Evolutionary conservation across 768 basidiomycete genomes (phyloP).

Genomic region (Podaxis sp.): DNA sequence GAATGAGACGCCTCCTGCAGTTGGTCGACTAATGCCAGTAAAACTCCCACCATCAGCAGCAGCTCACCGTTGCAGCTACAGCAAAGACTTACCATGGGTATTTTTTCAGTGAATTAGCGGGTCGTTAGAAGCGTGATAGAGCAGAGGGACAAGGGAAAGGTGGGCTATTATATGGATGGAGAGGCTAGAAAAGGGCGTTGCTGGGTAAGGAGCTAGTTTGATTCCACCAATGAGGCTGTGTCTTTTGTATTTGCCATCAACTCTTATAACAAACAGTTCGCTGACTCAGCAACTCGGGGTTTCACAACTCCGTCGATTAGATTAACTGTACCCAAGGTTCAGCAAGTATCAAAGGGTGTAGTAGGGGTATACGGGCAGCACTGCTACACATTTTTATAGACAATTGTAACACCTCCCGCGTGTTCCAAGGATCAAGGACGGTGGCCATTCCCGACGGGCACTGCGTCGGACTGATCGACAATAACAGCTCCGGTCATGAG

Average conservation of each 20-base stretch:
- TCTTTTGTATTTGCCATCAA: slow-evolving; percentile 7
- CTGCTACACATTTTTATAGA: background rate
- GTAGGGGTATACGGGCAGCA: background rate
- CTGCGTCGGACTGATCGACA: slow-evolving; percentile 28
- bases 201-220: background rate
- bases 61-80: background rate
- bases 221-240: slow-evolving; percentile 4
- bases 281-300: slow-evolving; percentile 12
- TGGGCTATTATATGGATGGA: slow-evolving; percentile 6
- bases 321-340: background rate
- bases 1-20: slow-evolving; percentile 92
- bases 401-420: background rate
- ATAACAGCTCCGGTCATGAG: slow-evolving; percentile 55
- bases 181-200: slow-evolving; percentile 13
- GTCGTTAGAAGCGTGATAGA: slow-evolving; percentile 7
- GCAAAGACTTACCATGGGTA: background rate
- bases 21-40: slow-evolving; percentile 71
- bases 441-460: background rate
- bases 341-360: background rate
- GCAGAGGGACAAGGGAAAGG: background rate
- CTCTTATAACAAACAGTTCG: background rate
- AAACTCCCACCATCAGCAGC: background rate
- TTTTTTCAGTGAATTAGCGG: background rate
- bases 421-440: background rate
- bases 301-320: background rate